Conservation (phyloP, 306 rosid species). For the Amphicarpaea edgeworthii region DNA sequence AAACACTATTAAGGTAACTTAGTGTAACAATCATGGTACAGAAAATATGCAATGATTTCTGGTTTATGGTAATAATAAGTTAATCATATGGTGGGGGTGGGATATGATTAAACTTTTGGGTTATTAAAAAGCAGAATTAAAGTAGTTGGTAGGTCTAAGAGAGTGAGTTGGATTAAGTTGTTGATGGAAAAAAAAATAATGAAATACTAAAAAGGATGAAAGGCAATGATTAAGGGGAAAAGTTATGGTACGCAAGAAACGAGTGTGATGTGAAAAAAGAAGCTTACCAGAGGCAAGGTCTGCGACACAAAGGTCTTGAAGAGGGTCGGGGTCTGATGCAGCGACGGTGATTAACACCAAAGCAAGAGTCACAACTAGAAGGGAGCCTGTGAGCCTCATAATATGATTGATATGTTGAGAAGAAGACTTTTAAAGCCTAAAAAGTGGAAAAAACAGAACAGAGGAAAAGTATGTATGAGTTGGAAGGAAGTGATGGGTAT, state of each 20-base stretch:
- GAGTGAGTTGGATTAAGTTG: conserved; percentile 1
- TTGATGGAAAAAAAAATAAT: conserved; percentile 9
- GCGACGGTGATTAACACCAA: conserved; percentile 47
- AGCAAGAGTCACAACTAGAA: conserved; percentile 52
- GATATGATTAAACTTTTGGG: conserved; percentile 31
- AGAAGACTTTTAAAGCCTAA: conserved; percentile 40
- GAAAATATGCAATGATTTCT: conserved; percentile 25
- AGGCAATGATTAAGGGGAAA: conserved; percentile 34
- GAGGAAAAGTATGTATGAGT: not conserved
- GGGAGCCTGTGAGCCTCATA: conserved; percentile 49
- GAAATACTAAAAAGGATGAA: conserved; percentile 6
- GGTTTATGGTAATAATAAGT: not conserved
- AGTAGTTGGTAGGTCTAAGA: conserved; percentile 28
- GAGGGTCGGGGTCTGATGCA: conserved; percentile 78
- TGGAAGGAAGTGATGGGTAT: conserved; percentile 16
- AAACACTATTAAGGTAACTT: too few species aligned
- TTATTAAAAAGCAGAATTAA: conserved; percentile 30
- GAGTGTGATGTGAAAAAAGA: conserved; percentile 8
- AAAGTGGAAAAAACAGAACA: not conserved
- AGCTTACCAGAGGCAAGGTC: conserved; percentile 80
- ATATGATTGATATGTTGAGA: too few species aligned
- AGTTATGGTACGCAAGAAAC: not conserved
- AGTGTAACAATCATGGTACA: not conserved
- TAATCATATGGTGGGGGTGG: not conserved
- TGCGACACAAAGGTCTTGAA: conserved; percentile 94